Evolutionary conservation across 495 filamentous ascomycete genomes (phyloP).

Genomic region (Aspergillus biplanus): DNA sequence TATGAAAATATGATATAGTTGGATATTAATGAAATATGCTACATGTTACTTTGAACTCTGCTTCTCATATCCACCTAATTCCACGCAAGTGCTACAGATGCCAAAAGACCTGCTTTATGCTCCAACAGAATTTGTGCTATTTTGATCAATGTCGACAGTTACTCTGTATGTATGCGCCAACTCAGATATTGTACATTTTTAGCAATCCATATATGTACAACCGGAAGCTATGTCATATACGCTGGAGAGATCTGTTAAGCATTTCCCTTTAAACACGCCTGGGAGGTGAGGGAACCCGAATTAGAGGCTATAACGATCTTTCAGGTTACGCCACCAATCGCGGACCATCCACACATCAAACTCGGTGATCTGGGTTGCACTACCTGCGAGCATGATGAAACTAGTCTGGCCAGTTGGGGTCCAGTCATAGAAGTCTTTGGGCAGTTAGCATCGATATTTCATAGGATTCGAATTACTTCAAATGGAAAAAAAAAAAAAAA

Average conservation of each 20-base stretch:
- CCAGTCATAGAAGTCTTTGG: conserved; percentile 27
- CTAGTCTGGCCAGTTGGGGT: conserved; percentile 20
- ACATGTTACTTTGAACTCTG: too few species aligned
- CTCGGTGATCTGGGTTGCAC: conserved; percentile 24
- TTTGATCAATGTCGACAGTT: too few species aligned
- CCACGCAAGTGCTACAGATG: too few species aligned
- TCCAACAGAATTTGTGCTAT: too few species aligned
- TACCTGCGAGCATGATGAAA: conserved; percentile 27
- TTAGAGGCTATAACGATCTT: conserved; percentile 23
- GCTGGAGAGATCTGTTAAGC: background rate
- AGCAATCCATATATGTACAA: background rate
- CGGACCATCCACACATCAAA: conserved; percentile 27
- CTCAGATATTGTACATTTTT: background rate
- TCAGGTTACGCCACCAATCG: conserved; percentile 27
- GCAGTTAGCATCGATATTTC: background rate
- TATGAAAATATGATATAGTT: too few species aligned
- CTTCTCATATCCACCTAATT: too few species aligned
- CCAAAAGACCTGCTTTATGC: too few species aligned
- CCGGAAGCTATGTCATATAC: background rate
- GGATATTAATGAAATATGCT: too few species aligned
- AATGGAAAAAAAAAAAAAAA: background rate
- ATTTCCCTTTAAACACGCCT: too few species aligned
- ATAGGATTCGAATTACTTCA: background rate
- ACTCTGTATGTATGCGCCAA: too few species aligned
- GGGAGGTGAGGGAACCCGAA: background rate